Evolutionary conservation across 1,284 basidiomycete species (phyloP).

Genomic region (Trametes pubescens): DNA sequence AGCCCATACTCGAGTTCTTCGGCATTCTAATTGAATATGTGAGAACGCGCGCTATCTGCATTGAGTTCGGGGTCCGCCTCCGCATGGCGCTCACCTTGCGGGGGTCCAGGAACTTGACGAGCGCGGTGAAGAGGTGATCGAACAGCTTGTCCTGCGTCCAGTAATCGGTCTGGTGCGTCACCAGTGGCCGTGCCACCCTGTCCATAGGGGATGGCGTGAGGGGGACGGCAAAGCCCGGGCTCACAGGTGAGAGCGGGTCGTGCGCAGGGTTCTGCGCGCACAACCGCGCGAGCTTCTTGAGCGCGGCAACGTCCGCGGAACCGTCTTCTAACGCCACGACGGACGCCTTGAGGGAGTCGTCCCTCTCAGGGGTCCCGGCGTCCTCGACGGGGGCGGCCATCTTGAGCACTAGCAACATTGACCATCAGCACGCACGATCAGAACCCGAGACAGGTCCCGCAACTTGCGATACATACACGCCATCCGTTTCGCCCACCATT

Average conservation of each 20-base stretch:
- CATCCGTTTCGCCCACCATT: constrained; percentile 82
- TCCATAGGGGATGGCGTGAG: constrained; percentile 39
- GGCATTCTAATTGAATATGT: constrained; percentile 53
- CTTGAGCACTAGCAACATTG: constrained; percentile 54
- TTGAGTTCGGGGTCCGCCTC: constrained; percentile 23
- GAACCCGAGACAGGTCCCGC: constrained; percentile 20
- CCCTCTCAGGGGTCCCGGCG: constrained; percentile 47
- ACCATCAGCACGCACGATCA: constrained; percentile 34
- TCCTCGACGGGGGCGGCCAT: constrained; percentile 53
- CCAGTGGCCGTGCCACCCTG: constrained; percentile 48
- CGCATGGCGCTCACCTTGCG: constrained; percentile 54
- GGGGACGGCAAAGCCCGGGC: constrained; percentile 60
- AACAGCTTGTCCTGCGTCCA: constrained; percentile 76
- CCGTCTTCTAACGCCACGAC: constrained; percentile 62
- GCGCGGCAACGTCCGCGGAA: constrained; percentile 54
- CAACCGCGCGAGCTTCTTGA: constrained; percentile 69
- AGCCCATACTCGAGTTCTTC: constrained; percentile 76
- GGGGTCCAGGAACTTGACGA: constrained; percentile 66
- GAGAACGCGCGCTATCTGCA: constrained; percentile 29
- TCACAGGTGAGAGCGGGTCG: constrained; percentile 48
- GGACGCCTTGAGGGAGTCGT: constrained; percentile 59
- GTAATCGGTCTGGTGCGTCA: constrained; percentile 57
- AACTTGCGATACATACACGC: constrained; percentile 55
- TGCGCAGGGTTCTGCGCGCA: constrained; percentile 65
- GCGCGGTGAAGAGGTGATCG: constrained; percentile 67